Percentiles rank a stretch among this genome's conserved stretches.
These are phyloP conservation scores for Eimeria acervulina DNA, from an alignment of 169 alveolate species.

Conservation along the genomic window DNA sequence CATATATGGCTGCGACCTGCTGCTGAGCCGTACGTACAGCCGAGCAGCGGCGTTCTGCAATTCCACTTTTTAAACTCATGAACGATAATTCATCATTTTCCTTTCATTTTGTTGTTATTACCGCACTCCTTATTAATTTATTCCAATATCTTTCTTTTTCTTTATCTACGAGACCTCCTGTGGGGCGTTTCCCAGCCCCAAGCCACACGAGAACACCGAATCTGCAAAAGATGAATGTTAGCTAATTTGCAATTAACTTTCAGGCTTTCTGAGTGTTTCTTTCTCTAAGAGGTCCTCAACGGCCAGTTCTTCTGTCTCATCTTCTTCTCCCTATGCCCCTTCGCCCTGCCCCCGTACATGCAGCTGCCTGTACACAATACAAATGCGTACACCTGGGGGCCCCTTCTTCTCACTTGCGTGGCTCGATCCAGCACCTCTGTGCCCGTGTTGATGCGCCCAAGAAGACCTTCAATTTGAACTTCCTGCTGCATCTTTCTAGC, in stretches of 20 bases:
- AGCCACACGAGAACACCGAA: neutral
- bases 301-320: neutral
- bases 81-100: neutral
- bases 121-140: neutral
- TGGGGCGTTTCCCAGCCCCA: slow-evolving; percentile 38
- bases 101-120: neutral
- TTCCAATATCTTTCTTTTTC: neutral
- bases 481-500: neutral
- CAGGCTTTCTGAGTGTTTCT: neutral
- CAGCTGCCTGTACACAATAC: neutral
- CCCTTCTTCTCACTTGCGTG: neutral
- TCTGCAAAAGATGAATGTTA: neutral
- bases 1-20: neutral
- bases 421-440: neutral
- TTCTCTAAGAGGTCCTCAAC: too few relatives aligned
- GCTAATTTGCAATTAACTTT: neutral
- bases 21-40: slow-evolving; percentile 30
- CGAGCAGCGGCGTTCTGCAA: neutral
- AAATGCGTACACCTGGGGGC: too few relatives aligned
- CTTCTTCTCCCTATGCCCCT: neutral
- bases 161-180: neutral
- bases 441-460: neutral
- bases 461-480: neutral
- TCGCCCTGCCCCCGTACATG: neutral
- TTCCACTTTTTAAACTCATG: neutral